Conservation (phyloP, 1,284 basidiomycete species). For the Takashimella tepidaria region DNA sequence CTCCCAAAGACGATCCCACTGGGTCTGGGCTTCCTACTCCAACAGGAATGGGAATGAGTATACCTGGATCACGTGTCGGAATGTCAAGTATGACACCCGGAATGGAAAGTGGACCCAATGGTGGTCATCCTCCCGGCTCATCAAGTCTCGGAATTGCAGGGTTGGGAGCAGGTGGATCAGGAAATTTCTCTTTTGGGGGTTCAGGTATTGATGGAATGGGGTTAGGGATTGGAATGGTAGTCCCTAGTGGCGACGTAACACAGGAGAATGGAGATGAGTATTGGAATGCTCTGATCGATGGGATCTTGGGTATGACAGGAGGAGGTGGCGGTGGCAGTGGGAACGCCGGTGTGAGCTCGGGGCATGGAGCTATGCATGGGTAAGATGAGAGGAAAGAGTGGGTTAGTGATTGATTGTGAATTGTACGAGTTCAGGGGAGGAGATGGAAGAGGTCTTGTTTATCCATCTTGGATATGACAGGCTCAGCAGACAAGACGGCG, state of each 20-base stretch:
- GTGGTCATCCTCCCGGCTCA: background rate
- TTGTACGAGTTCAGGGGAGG: no score
- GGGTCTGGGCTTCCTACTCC: background rate
- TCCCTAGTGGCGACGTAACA: conserved; percentile 7
- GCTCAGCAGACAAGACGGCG: no score
- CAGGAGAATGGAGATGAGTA: conserved; percentile 44
- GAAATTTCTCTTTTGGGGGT: background rate
- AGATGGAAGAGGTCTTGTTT: background rate
- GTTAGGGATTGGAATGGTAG: conserved; percentile 4
- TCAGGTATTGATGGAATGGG: conserved; percentile 12
- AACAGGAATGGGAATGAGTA: background rate
- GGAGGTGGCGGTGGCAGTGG: no score
- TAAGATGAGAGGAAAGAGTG: background rate
- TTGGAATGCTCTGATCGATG: conserved; percentile 48
- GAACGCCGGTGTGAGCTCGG: no score
- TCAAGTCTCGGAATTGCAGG: background rate
- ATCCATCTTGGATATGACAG: no score
- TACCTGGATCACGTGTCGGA: no score
- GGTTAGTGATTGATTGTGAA: no score
- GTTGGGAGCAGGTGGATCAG: background rate
- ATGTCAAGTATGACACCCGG: background rate
- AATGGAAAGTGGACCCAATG: background rate
- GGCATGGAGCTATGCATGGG: background rate
- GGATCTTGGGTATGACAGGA: conserved; percentile 23
- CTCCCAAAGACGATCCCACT: background rate